Base-by-base conservation (phyloP, 345 rosid genomes). In the Bretschneidera sinensis region DNA sequence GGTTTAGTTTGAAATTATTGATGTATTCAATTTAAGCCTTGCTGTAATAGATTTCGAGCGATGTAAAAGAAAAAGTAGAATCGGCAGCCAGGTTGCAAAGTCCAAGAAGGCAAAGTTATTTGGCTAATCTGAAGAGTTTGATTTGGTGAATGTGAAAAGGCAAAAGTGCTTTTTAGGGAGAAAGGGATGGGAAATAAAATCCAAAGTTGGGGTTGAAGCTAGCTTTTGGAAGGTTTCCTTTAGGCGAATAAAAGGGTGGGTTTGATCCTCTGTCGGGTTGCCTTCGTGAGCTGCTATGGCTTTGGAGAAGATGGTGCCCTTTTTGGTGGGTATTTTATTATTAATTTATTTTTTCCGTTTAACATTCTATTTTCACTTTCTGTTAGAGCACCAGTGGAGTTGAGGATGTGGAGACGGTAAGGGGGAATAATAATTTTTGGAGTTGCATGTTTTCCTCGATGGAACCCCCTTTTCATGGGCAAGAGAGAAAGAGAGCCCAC, bases 81-180 rank as follows among this genome's bases (percentile, higher is more conserved):
- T 52, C 48, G 62, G 71, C 64, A 21, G 64, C 53, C 2, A 24
- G 60, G 58, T 34, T 15, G 21, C 49, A 43, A 68, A 74, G 64
- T 66, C 75, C 71, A 76, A 76, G 59, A 59, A 64, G 76, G 67
- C 57, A 51, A n/a, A n/a, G n/a, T n/a, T n/a, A n/a, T n/a, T n/a
- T n/a, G n/a, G n/a, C n/a, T n/a, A n/a, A n/a, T n/a, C n/a, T n/a
- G n/a, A n/a, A n/a, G n/a, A 39, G 45, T 39, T 39, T 1, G 11
- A 13, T 5, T 39, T 39, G 15, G 45, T 7, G 6, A 52, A 67
- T 24, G 58, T 47, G 54, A 25, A 17, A 73, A 35, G 68, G 69
- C 57, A 48, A 39, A 62, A 61, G 65, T 53, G 57, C 69, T 55
- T 48, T 4, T 20, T 23, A 7, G n/a, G 35, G 55, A 43, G 69